phyloP scores from a whole-genome alignment of 2,329 filamentous ascomycete genomes.

The Calonectria pteridis region DNA sequence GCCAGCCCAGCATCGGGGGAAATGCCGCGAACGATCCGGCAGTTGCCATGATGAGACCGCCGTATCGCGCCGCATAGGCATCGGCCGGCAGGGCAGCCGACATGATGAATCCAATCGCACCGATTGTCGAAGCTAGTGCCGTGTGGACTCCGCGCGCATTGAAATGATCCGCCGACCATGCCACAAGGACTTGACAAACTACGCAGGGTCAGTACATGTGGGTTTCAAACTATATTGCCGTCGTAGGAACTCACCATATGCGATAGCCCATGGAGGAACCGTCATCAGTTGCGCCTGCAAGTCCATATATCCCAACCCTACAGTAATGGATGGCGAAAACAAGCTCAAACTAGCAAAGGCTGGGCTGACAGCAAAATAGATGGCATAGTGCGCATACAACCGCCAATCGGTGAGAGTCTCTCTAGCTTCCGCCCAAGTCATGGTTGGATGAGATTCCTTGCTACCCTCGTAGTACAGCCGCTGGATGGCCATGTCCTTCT shows the following conservation, averaged over 20 bases:
- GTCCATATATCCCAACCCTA: constrained; percentile 62
- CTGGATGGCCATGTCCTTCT: constrained; percentile 66
- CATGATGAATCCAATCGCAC: constrained; percentile 66
- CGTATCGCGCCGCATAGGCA: constrained; percentile 73
- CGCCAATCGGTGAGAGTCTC: constrained; percentile 75
- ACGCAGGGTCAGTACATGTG: constrained; percentile 17
- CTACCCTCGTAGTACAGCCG: constrained; percentile 61
- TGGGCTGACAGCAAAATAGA: constrained; percentile 63
- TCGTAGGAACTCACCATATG: constrained; percentile 58
- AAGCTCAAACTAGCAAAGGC: constrained; percentile 72
- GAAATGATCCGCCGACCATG: constrained; percentile 74
- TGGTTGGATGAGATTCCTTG: constrained; percentile 70
- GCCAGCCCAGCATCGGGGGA: constrained; percentile 78
- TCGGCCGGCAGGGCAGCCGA: constrained; percentile 73
- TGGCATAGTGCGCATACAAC: constrained; percentile 75
- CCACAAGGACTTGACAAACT: constrained; percentile 57
- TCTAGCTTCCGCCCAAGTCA: constrained; percentile 77
- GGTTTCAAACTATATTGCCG: not conserved
- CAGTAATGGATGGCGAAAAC: constrained; percentile 72
- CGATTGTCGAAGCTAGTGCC: constrained; percentile 57
- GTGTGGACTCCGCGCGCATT: constrained; percentile 65
- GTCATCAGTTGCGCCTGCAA: constrained; percentile 75
- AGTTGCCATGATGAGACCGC: constrained; percentile 75
- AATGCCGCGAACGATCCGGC: constrained; percentile 77
- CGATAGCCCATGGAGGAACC: constrained; percentile 73